Evolutionary conservation across 495 filamentous ascomycete species (phyloP).

Genomic region (Penicillium diatomitis): DNA sequence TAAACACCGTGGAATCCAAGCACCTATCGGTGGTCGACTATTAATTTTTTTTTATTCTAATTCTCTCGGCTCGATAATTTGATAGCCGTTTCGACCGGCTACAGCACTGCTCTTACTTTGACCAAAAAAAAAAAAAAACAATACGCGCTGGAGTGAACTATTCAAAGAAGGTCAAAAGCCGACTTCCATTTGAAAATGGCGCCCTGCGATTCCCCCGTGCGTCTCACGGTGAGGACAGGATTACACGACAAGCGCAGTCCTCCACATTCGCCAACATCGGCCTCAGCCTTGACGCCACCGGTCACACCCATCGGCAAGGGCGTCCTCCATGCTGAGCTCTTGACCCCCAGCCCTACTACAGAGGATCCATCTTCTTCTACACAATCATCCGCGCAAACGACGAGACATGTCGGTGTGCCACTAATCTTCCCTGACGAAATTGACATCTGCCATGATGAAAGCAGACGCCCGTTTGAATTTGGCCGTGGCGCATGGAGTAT

Average conservation of each 20-base stretch:
- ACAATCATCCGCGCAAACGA: constrained; percentile 1
- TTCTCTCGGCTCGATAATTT: too few species aligned
- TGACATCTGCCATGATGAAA: constrained; percentile 22
- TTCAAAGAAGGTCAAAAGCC: too few species aligned
- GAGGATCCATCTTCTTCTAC: neutral
- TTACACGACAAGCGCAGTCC: constrained; percentile 1
- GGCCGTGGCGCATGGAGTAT: constrained; percentile 54
- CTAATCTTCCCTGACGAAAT: constrained; percentile 27
- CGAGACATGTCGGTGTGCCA: constrained; percentile 8
- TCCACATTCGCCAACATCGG: neutral
- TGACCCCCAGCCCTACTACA: constrained; percentile 4
- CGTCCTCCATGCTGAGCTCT: neutral
- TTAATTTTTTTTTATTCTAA: too few species aligned
- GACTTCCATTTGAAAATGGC: constrained; percentile 1
- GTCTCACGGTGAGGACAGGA: constrained; percentile 7
- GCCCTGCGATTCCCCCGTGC: constrained; percentile 22
- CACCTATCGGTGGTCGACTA: too few species aligned
- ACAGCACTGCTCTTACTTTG: too few species aligned
- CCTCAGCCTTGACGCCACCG: constrained; percentile 24
- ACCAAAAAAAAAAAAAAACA: too few species aligned
- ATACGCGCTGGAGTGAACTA: too few species aligned
- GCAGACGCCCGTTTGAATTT: constrained; percentile 30
- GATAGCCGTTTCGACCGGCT: too few species aligned
- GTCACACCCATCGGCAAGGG: constrained; percentile 28
- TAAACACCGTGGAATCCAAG: too few species aligned